Conservation (phyloP, 202 grass and related monocot genomes). For the Setaria italica region DNA sequence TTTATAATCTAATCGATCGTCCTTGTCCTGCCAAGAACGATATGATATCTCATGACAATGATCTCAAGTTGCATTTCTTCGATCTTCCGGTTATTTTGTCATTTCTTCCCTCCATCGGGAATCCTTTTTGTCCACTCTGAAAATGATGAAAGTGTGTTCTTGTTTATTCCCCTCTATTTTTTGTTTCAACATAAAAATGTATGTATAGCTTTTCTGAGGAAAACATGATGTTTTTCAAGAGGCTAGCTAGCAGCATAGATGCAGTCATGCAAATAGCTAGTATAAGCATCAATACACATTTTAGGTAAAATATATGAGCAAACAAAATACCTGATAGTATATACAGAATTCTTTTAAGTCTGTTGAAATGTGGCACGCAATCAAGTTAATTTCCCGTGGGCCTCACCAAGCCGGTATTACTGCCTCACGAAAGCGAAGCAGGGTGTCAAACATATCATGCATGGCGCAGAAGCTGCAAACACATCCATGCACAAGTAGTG, state of each 20-base stretch:
- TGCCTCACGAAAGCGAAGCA: background rate
- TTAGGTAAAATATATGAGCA: background rate
- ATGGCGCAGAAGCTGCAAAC: background rate
- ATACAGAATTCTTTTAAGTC: background rate
- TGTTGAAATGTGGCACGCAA: background rate
- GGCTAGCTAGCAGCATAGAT: background rate
- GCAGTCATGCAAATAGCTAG: background rate
- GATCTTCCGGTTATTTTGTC: background rate
- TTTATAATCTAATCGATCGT: constrained; percentile 19
- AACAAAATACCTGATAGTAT: background rate
- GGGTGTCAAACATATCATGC: background rate
- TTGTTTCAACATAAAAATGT: background rate
- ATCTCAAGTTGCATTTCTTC: background rate
- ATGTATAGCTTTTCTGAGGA: background rate
- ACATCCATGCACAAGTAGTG: background rate
- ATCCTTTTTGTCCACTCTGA: background rate
- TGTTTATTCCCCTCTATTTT: background rate
- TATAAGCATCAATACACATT: background rate
- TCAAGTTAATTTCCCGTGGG: background rate
- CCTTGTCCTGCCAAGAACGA: constrained; percentile 1
- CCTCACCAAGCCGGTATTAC: background rate
- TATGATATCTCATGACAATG: constrained; percentile 16
- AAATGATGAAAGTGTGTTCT: background rate
- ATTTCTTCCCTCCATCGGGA: background rate
- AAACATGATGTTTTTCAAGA: background rate